phyloP scores from a whole-genome alignment of 129 eudicot species.

The Arctium minus region DNA sequence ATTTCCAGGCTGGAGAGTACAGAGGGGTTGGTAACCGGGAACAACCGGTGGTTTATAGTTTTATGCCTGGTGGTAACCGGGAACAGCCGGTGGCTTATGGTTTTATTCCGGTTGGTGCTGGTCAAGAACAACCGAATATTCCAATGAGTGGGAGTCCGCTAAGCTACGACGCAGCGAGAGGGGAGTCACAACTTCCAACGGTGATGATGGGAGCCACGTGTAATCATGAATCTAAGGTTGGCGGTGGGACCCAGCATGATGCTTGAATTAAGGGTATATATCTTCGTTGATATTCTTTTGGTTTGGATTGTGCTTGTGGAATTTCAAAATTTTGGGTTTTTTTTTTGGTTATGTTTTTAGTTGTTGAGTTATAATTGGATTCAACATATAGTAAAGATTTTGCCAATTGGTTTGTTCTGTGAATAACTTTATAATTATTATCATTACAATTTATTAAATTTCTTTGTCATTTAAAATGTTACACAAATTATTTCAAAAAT shows the following conservation, averaged over 20 bases:
- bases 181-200: constrained; percentile 23
- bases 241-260: constrained; percentile 2
- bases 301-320: background rate
- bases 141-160: constrained; percentile 31
- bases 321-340: constrained; percentile 1
- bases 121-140: constrained; percentile 29
- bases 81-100: constrained; percentile 57
- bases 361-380: background rate
- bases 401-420: background rate
- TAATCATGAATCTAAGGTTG: constrained; percentile 19
- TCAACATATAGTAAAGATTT: background rate
- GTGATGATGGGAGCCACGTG: constrained; percentile 22
- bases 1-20: constrained; percentile 25
- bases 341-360: background rate
- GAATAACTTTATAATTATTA: background rate
- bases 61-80: constrained; percentile 34
- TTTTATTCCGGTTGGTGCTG: constrained; percentile 29
- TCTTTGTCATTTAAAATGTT: background rate
- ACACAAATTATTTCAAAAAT: background rate
- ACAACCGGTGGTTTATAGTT: constrained; percentile 44
- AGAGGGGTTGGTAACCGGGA: constrained; percentile 40
- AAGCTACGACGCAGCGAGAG: constrained; percentile 23
- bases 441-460: background rate
- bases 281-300: constrained; percentile 17
- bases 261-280: constrained; percentile 21